These are phyloP conservation scores for Pseudocercospora cruenta DNA, from an alignment of 2,329 filamentous ascomycete genomes.

Conservation along the genomic window DNA sequence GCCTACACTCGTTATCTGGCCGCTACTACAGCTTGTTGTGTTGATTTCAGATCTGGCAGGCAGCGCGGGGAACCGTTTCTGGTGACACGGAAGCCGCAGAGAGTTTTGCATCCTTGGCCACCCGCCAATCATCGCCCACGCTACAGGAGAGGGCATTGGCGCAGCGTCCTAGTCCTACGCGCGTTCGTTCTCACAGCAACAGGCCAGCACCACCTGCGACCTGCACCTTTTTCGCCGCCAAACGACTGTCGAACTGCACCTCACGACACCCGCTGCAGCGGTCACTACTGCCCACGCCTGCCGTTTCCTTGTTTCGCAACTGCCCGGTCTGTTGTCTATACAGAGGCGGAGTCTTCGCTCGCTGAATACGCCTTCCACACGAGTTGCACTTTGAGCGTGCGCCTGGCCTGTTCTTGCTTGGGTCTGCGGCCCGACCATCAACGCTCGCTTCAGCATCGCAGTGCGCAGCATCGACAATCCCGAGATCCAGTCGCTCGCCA, in stretches of 20 bases:
- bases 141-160: constrained; percentile 32
- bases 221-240: constrained; percentile 8
- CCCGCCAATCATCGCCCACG: constrained; percentile 34
- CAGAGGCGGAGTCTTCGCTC: background rate
- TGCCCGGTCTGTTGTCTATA: background rate
- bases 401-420: constrained; percentile 1
- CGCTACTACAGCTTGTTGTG: background rate
- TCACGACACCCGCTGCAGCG: constrained; percentile 12
- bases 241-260: background rate
- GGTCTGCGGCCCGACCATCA: constrained; percentile 14
- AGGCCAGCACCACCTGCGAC: constrained; percentile 25
- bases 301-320: background rate
- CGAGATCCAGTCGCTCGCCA: background rate
- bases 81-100: background rate
- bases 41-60: background rate
- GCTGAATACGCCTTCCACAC: background rate
- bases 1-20: background rate
- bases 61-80: background rate
- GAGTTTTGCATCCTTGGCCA: background rate
- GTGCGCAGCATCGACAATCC: constrained; percentile 1
- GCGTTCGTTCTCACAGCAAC: constrained; percentile 39
- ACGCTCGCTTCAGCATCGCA: constrained; percentile 16
- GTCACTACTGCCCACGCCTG: constrained; percentile 4
- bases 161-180: constrained; percentile 32
- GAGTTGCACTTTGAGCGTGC: background rate